Base-by-base conservation (phyloP, 176 grass and related monocot genomes). In the Carex parvula region DNA sequence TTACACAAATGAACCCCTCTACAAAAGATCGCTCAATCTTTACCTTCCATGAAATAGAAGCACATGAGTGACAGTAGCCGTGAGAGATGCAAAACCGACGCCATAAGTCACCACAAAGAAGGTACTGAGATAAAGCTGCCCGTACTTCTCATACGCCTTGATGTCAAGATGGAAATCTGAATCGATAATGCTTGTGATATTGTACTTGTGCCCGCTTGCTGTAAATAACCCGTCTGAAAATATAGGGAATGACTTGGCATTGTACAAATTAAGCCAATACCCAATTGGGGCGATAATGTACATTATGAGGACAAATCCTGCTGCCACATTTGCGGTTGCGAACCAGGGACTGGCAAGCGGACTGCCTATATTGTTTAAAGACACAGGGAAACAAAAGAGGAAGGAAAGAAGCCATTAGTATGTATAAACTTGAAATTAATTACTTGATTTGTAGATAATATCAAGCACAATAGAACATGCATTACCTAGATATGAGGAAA, bases 321-420 rank as follows among this genome's bases (percentile, higher is more conserved):
- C 95, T 2, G 87, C 95, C 20, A 98, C 42, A 32, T 98, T 98
- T 8, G 91, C 95, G 15, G 92, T 98, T 67, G 95, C 95, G 0
- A 98, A 98, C 95, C 95, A 94, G 42, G 95, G 95, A 85, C 95
- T 98, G 62, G 95, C 95, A 14, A 98, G 95, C 5, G 95, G 95
- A 62, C 95, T 98, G 9, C 90, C 80, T 83, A 52, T 14, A 83
- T 26, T 56, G 2, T 16, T 18, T 56, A 8, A 32, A 56, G 54
- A 29, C 8, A 5, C 0, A 18, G 9, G 46, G 46, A 11, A 50
- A 50, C 0, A 11, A 9, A 55, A 17, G 17, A 73, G 2, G 17
- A 41, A 17, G 3, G 18, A 37, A 64, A 52, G 17, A 53, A 17
- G 1, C 21, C 42, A 65, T 83, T 18, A 62, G 8, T 41, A 5